Conservation (phyloP, 129 eudicot species). For the Gnaphalium uliginosum region DNA sequence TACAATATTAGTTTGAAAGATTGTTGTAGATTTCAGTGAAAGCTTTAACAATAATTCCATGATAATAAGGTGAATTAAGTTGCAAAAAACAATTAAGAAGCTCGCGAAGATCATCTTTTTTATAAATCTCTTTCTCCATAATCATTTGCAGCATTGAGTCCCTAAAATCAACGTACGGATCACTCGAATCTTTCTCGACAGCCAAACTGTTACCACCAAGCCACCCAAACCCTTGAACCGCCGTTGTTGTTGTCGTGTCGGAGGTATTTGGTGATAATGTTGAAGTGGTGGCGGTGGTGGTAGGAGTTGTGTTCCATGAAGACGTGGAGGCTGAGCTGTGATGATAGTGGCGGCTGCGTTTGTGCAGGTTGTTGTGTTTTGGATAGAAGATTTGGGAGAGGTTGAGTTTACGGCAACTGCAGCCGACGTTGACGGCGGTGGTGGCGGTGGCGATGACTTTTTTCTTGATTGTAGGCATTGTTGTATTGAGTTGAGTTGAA, state of each 20-base stretch:
- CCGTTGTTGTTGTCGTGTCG: conserved; percentile 34
- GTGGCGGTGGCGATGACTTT: conserved; percentile 40
- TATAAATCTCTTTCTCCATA: conserved; percentile 65
- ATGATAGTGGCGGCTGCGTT: conserved; percentile 31
- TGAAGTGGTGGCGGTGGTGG: conserved; percentile 32
- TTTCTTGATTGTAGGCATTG: conserved; percentile 55
- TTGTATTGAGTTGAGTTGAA: background rate
- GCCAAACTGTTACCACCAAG: conserved; percentile 72
- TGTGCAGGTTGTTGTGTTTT: conserved; percentile 34
- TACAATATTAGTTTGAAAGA: conserved; percentile 19
- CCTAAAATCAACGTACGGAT: conserved; percentile 80
- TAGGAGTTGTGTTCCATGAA: conserved; percentile 43
- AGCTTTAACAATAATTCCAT: conserved; percentile 66
- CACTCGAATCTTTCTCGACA: conserved; percentile 82
- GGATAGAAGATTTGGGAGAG: conserved; percentile 61
- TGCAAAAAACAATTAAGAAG: conserved; percentile 85
- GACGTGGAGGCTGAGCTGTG: conserved; percentile 31
- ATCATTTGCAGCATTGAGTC: conserved; percentile 90
- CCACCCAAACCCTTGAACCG: conserved; percentile 79
- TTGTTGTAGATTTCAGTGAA: conserved; percentile 83
- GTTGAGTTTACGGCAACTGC: conserved; percentile 55
- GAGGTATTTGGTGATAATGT: conserved; percentile 36
- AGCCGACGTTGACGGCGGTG: conserved; percentile 57
- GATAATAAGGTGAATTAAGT: conserved; percentile 71
- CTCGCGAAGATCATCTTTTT: conserved; percentile 59